Conservation (phyloP, 2,329 filamentous ascomycete species). For the Annulohypoxylon truncatum region DNA sequence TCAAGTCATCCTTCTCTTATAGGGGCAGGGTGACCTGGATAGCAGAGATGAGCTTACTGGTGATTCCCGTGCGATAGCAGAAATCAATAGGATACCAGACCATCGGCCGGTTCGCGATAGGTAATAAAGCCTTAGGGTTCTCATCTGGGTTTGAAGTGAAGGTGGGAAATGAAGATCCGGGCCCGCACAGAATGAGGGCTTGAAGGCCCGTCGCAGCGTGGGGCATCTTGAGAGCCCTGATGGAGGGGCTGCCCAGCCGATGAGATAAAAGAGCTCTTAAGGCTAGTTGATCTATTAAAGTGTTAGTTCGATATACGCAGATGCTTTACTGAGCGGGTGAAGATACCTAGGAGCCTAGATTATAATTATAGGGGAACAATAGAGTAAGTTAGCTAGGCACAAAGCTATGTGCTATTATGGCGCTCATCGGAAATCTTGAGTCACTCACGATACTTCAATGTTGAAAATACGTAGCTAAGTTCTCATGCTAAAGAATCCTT, state of each 20-base stretch:
- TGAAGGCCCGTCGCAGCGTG: constrained; percentile 83
- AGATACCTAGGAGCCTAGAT: not conserved
- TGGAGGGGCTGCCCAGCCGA: constrained; percentile 28
- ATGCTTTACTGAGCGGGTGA: not conserved
- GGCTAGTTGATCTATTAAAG: constrained; percentile 1
- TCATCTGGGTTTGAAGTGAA: constrained; percentile 85
- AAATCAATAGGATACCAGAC: constrained; percentile 91
- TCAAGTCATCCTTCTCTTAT: not conserved
- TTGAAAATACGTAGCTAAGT: constrained; percentile 7
- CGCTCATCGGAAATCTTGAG: constrained; percentile 1
- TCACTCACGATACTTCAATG: constrained; percentile 13
- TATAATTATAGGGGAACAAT: not conserved
- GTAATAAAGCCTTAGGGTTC: constrained; percentile 83
- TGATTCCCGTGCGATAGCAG: constrained; percentile 83
- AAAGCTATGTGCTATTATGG: not conserved
- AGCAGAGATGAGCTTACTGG: constrained; percentile 63
- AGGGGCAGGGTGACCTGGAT: not conserved
- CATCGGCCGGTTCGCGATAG: constrained; percentile 88
- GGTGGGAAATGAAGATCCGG: constrained; percentile 83
- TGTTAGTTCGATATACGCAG: not conserved
- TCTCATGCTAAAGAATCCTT: not conserved
- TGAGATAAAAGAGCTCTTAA: constrained; percentile 1
- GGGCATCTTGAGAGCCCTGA: constrained; percentile 66
- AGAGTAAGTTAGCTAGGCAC: not conserved
- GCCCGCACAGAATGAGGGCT: constrained; percentile 84